Evolutionary conservation across 2,329 filamentous ascomycete species (phyloP), one percentile per base, ranked within the genome.

Genomic region (Macrophomina phaseolina): DNA sequence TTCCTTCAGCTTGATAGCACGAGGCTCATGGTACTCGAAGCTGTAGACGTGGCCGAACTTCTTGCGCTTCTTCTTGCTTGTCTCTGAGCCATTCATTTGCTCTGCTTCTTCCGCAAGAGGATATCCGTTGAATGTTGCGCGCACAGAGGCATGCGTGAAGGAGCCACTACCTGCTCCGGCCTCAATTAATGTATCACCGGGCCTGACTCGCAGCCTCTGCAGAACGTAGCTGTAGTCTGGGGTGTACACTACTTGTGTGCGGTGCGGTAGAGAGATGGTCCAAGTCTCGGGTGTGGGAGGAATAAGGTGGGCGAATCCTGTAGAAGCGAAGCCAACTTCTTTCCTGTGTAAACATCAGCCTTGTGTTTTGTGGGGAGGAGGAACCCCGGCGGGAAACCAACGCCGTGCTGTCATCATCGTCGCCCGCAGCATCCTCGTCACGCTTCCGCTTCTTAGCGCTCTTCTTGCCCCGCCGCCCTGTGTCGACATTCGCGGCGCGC

Each of bases 211-310:
- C 72, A 95, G 85, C 40, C 91, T 85, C 73, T 94, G 91, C 11
- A 95, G 82, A 58, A 95, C 88, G 75, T 93, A 95, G 80, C 91
- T 94, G 79, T 93, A 94, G 76, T 95, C 92, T 16, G 91, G 91
- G 0, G 91, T 94, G 76, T 95, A 95, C 64, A 95, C 92, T 45
- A 95, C 92, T 75, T 95, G 92, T 0, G 92, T 95, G 68, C 92
- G 85, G 76, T 95, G 92, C 1, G 92, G 92, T 56, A 95, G 79
- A 67, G 90, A 92, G 65, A 87, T 86, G 0, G 92, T 95, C 92
- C 92, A 95, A 28, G 91, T 84, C 77, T 95, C 92, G 4, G 92
- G 91, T 0, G 91, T 93, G 0, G 92, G 92, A 12, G 89, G 89
- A 16, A 95, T 82, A 18, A 95, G 81, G 77, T 95, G 92, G 60